Evolutionary conservation across 225 moss, liverwort and hornwort species (phyloP), one percentile per base, ranked within the genome.

Genomic region (Thuidium tamariscinum): DNA sequence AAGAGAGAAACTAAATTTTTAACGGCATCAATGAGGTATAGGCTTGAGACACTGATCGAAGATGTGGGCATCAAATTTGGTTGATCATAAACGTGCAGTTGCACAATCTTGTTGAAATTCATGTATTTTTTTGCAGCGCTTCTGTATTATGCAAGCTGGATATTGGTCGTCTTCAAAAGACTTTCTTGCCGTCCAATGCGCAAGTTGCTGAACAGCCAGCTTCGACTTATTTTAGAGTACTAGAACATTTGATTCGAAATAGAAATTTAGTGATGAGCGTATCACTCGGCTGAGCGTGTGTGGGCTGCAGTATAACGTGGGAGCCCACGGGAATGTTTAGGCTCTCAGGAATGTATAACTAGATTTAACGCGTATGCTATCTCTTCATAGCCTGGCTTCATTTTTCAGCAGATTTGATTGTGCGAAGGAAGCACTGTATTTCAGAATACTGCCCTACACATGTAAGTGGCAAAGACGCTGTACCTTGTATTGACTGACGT

Each of bases 381-480:
- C 66, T 79, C 59, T 46, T 91, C 67, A 44, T 81, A 83, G 52
- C 48, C 71, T 80, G 42, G 86, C 88, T 88, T 91, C 80, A 87
- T 71, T 91, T 87, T 91, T 87, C 87, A 86, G 87, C 87, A 89
- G 78, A 91, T 87, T 89, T 83, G 79, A 64, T 79, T 83, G 78
- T 83, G 73, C 57, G 41, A 85, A 85, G 79, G 83, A 91, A 84
- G 89, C 87, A 89, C 46, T 80, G 77, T 75, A 75, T 83, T 87
- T 83, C 79, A 83, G 61, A 85, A 79, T 57, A 80, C 66, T 91
- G 82, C 79, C 82, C 74, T 82, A 23, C 73, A 74, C 84, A 85
- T 74, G 69, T 74, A 78, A 80, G 85, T 79, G 83, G 79, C 69
- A 69, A 83, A 42, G 46, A 59, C 36, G 52, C 15, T 89, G 81